These are phyloP conservation scores for Turritis glabra DNA, from an alignment of 345 rosid species.

Conservation along the genomic window DNA sequence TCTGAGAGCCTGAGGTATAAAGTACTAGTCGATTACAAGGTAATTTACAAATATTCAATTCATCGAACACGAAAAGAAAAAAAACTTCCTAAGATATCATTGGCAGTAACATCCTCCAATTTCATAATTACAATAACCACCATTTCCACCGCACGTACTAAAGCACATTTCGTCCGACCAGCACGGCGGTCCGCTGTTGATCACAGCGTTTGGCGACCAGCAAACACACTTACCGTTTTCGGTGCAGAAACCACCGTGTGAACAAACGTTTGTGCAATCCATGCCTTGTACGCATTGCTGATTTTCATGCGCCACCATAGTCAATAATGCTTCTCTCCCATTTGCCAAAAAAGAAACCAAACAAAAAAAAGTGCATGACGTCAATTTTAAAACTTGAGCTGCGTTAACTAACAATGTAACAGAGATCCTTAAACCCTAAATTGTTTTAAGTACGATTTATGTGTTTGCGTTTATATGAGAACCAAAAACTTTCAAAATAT, in stretches of 20 bases:
- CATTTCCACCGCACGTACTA: not conserved
- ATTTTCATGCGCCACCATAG: no score
- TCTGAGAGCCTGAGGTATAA: not conserved
- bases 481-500: no score
- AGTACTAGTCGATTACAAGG: not conserved
- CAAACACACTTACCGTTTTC: not conserved
- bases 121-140: not conserved
- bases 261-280: slow-evolving; percentile 5
- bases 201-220: not conserved
- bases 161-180: slow-evolving; percentile 4
- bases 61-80: not conserved
- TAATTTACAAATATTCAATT: not conserved
- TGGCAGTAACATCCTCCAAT: slow-evolving; percentile 20
- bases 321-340: not conserved
- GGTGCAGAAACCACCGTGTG: slow-evolving; percentile 4
- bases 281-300: not conserved
- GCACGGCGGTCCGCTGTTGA: slow-evolving; percentile 23
- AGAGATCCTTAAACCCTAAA: no score
- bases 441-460: no score
- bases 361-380: no score
- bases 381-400: no score
- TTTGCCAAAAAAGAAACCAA: not conserved
- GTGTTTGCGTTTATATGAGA: no score
- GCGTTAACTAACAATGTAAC: no score
- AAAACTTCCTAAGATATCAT: not conserved